A percentile compares a stretch with the other conserved stretches of the same genome.
phyloP scores from a whole-genome alignment of 345 rosid species.

The Microcos paniculata region DNA sequence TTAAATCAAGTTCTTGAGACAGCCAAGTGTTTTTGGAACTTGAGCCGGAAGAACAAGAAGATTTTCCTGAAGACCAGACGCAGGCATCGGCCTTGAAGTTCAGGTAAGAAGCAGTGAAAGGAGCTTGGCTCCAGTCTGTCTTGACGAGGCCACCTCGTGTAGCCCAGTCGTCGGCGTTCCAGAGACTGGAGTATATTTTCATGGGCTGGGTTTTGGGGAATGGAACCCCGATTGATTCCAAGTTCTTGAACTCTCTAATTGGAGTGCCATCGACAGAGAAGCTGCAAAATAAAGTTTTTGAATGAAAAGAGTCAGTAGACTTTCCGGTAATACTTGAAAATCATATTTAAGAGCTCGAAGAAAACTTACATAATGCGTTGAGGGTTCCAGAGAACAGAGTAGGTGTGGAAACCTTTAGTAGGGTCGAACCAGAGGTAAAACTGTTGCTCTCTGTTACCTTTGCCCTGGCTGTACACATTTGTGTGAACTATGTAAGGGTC shows the following conservation, averaged over 20 bases:
- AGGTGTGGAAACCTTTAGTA: slow-evolving; percentile 58
- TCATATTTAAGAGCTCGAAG: neutral
- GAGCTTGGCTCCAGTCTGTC: slow-evolving; percentile 59
- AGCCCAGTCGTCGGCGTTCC: slow-evolving; percentile 83
- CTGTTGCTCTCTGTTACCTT: no score
- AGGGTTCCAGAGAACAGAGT: slow-evolving; percentile 63
- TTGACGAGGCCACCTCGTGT: slow-evolving; percentile 71
- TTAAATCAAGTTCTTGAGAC: neutral
- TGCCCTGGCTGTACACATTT: slow-evolving; percentile 54
- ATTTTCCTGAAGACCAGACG: slow-evolving; percentile 26
- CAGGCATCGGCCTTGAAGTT: slow-evolving; percentile 42
- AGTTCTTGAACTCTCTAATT: slow-evolving; percentile 66
- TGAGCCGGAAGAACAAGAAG: slow-evolving; percentile 22
- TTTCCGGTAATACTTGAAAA: neutral
- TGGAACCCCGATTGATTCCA: slow-evolving; percentile 46
- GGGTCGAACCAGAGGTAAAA: slow-evolving; percentile 71
- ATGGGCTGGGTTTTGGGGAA: slow-evolving; percentile 62
- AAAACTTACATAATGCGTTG: slow-evolving; percentile 45
- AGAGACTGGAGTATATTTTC: slow-evolving; percentile 54
- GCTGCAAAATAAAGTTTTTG: slow-evolving; percentile 20
- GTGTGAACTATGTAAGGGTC: slow-evolving; percentile 70
- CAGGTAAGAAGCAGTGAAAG: slow-evolving; percentile 52
- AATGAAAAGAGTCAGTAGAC: neutral
- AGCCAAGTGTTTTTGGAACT: neutral
- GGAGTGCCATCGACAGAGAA: slow-evolving; percentile 60